phyloP scores from a whole-genome alignment of 345 rosid genomes.

The Boechera stricta region DNA sequence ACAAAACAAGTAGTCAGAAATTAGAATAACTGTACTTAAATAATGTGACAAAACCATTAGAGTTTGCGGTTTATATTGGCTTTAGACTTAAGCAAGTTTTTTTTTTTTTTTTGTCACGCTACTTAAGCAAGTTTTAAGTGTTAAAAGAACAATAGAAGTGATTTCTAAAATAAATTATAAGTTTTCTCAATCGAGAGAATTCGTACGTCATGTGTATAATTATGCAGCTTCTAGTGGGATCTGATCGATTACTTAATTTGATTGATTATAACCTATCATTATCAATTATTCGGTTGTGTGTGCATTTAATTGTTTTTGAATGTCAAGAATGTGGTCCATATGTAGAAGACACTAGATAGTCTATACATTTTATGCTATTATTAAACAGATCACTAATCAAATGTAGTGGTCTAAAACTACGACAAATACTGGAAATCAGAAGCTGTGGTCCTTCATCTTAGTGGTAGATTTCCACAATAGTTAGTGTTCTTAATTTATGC shows the following conservation, averaged over 20 bases:
- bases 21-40: background rate
- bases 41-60: background rate
- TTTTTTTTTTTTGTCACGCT: too few species aligned
- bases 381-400: conserved; percentile 20
- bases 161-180: background rate
- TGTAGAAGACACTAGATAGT: conserved; percentile 17
- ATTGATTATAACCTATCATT: conserved; percentile 28
- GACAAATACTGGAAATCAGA: conserved; percentile 23
- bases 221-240: conserved; percentile 33
- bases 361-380: conserved; percentile 8
- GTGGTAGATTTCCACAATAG: conserved; percentile 2
- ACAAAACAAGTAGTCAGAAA: background rate
- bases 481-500: conserved; percentile 1
- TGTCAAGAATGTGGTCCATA: conserved; percentile 33
- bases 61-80: background rate
- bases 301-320: background rate
- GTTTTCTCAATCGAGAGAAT: background rate
- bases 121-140: background rate
- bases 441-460: conserved; percentile 40
- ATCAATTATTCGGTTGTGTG: conserved; percentile 17
- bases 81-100: background rate
- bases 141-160: background rate
- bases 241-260: background rate
- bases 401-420: conserved; percentile 31
- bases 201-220: conserved; percentile 9